These are phyloP conservation scores for Phytophthora podocarpi DNA, from an alignment of 352 stramenopile species.

Conservation along the genomic window DNA sequence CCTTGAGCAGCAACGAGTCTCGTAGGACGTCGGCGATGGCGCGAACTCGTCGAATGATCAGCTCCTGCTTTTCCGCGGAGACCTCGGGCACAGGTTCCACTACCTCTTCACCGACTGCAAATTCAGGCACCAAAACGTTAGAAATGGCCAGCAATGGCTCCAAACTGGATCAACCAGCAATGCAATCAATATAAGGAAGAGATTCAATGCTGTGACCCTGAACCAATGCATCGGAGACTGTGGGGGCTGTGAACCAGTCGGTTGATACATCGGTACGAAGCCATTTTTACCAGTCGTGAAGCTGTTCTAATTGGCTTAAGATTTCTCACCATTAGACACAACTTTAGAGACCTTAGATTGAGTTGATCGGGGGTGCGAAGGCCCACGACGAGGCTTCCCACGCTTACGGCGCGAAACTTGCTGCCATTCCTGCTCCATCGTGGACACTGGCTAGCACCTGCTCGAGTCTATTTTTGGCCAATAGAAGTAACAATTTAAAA, in stretches of 20 bases:
- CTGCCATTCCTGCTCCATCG: constrained; percentile 39
- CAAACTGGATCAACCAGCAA: no score
- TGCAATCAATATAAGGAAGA: not conserved
- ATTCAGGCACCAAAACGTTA: not conserved
- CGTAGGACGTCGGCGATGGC: constrained; percentile 39
- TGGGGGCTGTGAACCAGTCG: constrained; percentile 10
- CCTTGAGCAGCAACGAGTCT: constrained; percentile 34
- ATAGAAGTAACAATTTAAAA: no score
- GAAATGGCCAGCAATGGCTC: not conserved
- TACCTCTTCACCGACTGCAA: constrained; percentile 24
- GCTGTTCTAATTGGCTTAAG: not conserved
- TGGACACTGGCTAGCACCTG: not conserved
- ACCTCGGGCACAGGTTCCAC: constrained; percentile 34
- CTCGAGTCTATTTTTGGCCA: constrained; percentile 10
- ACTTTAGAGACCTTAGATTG: not conserved
- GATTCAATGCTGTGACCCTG: not conserved
- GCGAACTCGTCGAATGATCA: constrained; percentile 46
- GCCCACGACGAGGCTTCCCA: constrained; percentile 18
- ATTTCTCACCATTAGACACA: constrained; percentile 4
- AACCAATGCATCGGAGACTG: not conserved
- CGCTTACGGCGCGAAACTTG: constrained; percentile 28
- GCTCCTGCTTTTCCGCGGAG: constrained; percentile 38
- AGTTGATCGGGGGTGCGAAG: not conserved
- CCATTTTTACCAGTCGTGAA: not conserved
- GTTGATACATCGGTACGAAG: constrained; percentile 1